Evolutionary conservation across 1,139 yeast species (phyloP), one percentile per base, ranked within the genome.

Genomic region (Kodamaea ohmeri): DNA sequence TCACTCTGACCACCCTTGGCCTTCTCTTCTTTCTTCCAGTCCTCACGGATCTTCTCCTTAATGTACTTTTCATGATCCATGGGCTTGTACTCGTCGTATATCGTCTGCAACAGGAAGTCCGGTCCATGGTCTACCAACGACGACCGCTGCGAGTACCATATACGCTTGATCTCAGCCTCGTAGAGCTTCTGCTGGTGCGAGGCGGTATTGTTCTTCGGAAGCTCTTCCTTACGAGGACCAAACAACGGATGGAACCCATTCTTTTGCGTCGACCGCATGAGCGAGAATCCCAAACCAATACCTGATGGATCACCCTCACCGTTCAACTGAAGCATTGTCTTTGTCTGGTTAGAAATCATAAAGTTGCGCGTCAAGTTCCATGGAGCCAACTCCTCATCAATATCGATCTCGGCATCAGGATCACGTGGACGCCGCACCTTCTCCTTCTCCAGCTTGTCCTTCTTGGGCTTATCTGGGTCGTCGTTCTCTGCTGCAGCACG

Each of bases 221-320:
- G 63, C 37, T 55, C 60, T 37, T 68, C 73, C 4, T 63, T 65
- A 5, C 34, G 34, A 4, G 73, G 71, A 1, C 83, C 62, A 42
- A 65, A 60, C n/a, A 73, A 63, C 2, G 90, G 87, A 37, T 78
- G 73, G 61, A 92, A 92, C 1, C 96, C 95, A 52, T 95, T 96
- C 61, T 90, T 92, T 85, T 92, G 95, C 0, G 97, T 87, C 21
- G 40, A 31, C 20, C 43, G 18, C 37, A 40, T 34, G 25, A 40
- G 33, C 20, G 43, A 40, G 21, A 40, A 40, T 26, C 43, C 43
- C 20, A 40, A 22, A 4, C 43, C 43, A 37, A 40, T 79, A 24
- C 96, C 96, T 1, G 96, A 82, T 2, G 96, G 96, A 58, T 92
- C 98, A 36, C 97, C 98, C 44, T 84, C 94, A n/a, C 97, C 97